Percentiles rank a stretch among this genome's conserved stretches.
phyloP scores from a whole-genome alignment of 148 eudicot species.

The Cornus suecica region DNA sequence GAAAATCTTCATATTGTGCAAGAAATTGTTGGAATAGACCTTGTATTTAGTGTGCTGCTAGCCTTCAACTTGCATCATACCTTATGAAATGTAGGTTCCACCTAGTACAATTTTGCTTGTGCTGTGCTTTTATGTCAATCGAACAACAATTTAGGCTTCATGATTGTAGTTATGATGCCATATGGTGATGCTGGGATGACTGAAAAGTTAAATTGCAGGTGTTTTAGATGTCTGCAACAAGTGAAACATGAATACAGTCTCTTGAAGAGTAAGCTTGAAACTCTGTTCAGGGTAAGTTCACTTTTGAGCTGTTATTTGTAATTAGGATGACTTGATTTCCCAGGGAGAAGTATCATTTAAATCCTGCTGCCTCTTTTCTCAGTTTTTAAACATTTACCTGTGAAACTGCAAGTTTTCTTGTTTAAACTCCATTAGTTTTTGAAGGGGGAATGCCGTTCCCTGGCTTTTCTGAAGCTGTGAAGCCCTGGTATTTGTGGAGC shows the following conservation, averaged over 20 bases:
- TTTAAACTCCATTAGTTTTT: too few relatives aligned
- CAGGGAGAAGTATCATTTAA: too few relatives aligned
- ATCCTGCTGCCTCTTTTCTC: too few relatives aligned
- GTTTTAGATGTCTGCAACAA: conserved; percentile 18
- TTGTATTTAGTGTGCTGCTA: not conserved
- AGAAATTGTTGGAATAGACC: not conserved
- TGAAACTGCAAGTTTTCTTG: too few relatives aligned
- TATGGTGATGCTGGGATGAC: not conserved
- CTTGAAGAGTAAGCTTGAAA: conserved; percentile 23
- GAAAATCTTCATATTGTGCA: not conserved
- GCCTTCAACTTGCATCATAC: not conserved
- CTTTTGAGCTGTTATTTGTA: not conserved
- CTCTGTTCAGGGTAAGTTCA: conserved; percentile 25
- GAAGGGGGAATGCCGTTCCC: too few relatives aligned
- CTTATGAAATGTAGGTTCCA: not conserved
- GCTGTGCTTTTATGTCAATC: not conserved
- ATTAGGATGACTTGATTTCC: too few relatives aligned
- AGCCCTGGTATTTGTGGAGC: too few relatives aligned
- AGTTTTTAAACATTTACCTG: too few relatives aligned
- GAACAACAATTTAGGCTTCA: not conserved
- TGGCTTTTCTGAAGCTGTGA: too few relatives aligned
- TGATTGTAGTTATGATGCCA: not conserved
- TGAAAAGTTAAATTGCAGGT: conserved; percentile 15
- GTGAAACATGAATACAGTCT: conserved; percentile 13
- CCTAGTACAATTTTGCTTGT: not conserved